Percentiles rank a stretch among this genome's conserved stretches.
These are phyloP conservation scores for Zea luxurians DNA, from an alignment of 176 grass and related monocot genomes.

Conservation along the genomic window DNA sequence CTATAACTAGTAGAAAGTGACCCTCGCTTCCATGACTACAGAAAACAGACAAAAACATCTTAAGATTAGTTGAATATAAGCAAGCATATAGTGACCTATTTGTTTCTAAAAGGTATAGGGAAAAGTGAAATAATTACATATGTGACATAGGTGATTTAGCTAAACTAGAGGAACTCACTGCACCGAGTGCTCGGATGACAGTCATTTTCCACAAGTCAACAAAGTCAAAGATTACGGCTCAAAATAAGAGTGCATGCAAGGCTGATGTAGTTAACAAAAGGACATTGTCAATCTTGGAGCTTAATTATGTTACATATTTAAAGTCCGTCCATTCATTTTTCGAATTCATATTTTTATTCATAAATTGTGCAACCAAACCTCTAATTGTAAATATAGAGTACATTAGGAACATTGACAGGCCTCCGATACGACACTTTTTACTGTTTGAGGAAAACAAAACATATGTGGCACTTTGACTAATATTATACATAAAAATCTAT, in stretches of 20 bases:
- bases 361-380: background rate
- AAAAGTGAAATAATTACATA: background rate
- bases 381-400: background rate
- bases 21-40: conserved; percentile 42
- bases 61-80: conserved; percentile 23
- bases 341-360: conserved; percentile 23
- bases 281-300: background rate
- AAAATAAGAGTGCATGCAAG: conserved; percentile 10
- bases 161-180: conserved; percentile 21
- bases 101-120: background rate
- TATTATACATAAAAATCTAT: background rate
- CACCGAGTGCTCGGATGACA: conserved; percentile 22
- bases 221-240: background rate
- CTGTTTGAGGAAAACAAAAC: background rate
- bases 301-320: background rate
- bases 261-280: background rate
- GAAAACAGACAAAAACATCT: conserved; percentile 25
- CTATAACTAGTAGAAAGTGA: conserved; percentile 40
- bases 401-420: background rate
- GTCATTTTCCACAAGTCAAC: background rate
- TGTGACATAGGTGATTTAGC: background rate
- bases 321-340: background rate
- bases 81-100: conserved; percentile 12
- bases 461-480: background rate
- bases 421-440: background rate